Evolutionary conservation across 371 early-diverging fungal genomes (phyloP).

Genomic region (Phascolomyces articulosus): DNA sequence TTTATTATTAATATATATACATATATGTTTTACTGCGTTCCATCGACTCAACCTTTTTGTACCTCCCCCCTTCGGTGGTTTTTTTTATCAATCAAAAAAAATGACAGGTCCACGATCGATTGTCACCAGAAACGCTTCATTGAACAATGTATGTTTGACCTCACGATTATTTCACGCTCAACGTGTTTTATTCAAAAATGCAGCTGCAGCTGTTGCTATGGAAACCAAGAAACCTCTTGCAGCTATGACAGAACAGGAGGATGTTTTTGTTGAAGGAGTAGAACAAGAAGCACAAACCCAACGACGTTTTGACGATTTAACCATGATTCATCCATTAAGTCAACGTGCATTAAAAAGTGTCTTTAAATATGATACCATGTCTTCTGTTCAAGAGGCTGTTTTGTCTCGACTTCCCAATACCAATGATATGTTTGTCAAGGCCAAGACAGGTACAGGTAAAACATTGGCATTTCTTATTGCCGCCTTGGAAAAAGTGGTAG

Average conservation of each 20-base stretch:
- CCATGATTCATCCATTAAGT: constrained; percentile 55
- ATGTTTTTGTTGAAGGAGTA: not conserved
- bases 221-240: not conserved
- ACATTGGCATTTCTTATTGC: constrained; percentile 94
- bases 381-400: constrained; percentile 84
- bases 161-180: not conserved
- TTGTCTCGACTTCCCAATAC: constrained; percentile 72
- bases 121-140: not conserved
- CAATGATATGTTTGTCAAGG: constrained; percentile 85
- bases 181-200: not conserved
- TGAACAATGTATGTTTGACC: not conserved
- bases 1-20: not conserved
- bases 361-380: constrained; percentile 79
- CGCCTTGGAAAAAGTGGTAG: constrained; percentile 75
- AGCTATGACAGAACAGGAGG: not conserved
- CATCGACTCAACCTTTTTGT: too few relatives aligned
- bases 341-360: constrained; percentile 62
- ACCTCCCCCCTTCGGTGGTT: too few relatives aligned
- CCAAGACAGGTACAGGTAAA: constrained; percentile 99
- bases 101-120: constrained; percentile 9
- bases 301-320: constrained; percentile 60
- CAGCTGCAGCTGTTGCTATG: not conserved
- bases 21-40: too few relatives aligned
- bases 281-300: not conserved
- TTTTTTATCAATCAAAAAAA: too few relatives aligned